Evolutionary conservation across 495 filamentous ascomycete species (phyloP).

Genomic region (Talaromyces wortmannii): DNA sequence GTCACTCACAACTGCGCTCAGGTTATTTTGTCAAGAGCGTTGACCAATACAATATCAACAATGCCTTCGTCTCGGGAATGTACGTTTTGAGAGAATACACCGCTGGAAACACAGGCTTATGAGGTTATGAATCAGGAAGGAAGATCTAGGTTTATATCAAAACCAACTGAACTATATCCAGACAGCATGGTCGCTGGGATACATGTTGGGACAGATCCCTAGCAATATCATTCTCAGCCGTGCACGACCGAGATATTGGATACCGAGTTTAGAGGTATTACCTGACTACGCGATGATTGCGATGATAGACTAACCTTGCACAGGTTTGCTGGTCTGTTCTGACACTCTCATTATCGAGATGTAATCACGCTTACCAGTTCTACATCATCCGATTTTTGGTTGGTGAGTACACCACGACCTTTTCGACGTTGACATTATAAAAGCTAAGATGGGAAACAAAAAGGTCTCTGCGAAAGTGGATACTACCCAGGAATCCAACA

Average conservation of each 20-base stretch:
- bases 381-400: conserved; percentile 54
- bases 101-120: background rate
- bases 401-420: conserved; percentile 29
- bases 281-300: background rate
- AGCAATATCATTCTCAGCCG: conserved; percentile 51
- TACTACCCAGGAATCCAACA: conserved; percentile 43
- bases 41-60: conserved; percentile 52
- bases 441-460: background rate
- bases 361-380: conserved; percentile 40
- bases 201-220: conserved; percentile 57
- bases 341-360: conserved; percentile 43
- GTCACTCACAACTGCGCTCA: conserved; percentile 1
- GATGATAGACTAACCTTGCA: background rate
- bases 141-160: conserved; percentile 50
- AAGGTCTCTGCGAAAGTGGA: conserved; percentile 36
- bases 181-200: conserved; percentile 55
- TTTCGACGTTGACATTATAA: background rate
- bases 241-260: conserved; percentile 51
- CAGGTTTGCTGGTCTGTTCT: conserved; percentile 49
- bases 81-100: conserved; percentile 10
- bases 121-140: conserved; percentile 40
- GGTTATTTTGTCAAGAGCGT: conserved; percentile 55
- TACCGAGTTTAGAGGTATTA: conserved; percentile 41
- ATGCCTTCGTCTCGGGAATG: conserved; percentile 45
- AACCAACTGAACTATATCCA: conserved; percentile 47